phyloP scores from a whole-genome alignment of 2,329 filamentous ascomycete species.

The Sclerotiophoma versabilis region DNA sequence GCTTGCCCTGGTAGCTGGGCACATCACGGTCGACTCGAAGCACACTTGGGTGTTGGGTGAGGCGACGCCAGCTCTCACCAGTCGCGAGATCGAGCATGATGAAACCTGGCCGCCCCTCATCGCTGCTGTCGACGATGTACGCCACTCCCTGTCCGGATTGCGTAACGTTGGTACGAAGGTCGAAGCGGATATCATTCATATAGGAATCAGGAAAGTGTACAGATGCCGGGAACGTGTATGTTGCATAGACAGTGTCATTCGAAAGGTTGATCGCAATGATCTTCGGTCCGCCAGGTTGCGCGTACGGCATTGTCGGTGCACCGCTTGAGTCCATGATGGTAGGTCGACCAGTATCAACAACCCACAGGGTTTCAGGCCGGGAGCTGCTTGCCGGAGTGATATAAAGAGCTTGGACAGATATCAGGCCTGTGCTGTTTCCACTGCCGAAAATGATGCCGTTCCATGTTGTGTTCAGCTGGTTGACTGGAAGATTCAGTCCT shows the following conservation, averaged over 20 bases:
- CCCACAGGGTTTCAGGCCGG: constrained; percentile 51
- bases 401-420: constrained; percentile 60
- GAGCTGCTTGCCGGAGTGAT: constrained; percentile 52
- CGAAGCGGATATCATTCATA: constrained; percentile 61
- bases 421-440: constrained; percentile 53
- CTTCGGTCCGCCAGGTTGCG: constrained; percentile 55
- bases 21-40: constrained; percentile 52
- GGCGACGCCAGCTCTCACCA: constrained; percentile 57
- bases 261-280: constrained; percentile 57
- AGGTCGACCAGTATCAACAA: constrained; percentile 58
- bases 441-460: constrained; percentile 57
- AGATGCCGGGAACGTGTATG: constrained; percentile 56
- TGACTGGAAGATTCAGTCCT: constrained; percentile 54
- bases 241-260: constrained; percentile 57
- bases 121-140: constrained; percentile 60
- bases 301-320: constrained; percentile 44
- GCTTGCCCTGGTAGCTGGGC: constrained; percentile 54
- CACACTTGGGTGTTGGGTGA: constrained; percentile 50
- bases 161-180: constrained; percentile 52
- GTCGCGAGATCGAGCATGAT: constrained; percentile 59
- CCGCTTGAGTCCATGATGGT: constrained; percentile 43
- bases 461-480: constrained; percentile 52
- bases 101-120: constrained; percentile 56
- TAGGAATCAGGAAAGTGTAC: constrained; percentile 58
- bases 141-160: constrained; percentile 55